Evolutionary conservation across 2,329 filamentous ascomycete species (phyloP).

Genomic region (Ophioceras dolichostomum): DNA sequence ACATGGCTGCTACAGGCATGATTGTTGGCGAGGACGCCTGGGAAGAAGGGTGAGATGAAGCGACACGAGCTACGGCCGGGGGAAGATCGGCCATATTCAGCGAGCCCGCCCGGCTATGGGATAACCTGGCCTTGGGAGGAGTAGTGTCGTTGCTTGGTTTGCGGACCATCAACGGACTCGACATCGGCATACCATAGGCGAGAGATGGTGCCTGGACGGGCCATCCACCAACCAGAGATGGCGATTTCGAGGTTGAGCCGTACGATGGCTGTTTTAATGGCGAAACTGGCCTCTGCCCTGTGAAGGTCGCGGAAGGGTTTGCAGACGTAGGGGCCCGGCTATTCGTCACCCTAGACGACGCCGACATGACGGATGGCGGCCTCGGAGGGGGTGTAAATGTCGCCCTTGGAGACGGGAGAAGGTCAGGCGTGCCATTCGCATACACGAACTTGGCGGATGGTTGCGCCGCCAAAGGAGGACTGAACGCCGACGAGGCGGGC

Average conservation of each 20-base stretch:
- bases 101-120: background rate
- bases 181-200: too few species aligned
- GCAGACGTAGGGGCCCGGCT: too few species aligned
- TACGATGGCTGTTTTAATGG: slow-evolving; percentile 28
- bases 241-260: background rate
- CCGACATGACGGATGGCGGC: slow-evolving; percentile 33
- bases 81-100: background rate
- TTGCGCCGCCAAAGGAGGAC: too few species aligned
- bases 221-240: too few species aligned
- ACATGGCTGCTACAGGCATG: background rate
- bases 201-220: too few species aligned
- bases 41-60: slow-evolving; percentile 15
- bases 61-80: background rate
- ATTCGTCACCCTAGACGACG: slow-evolving; percentile 25
- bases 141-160: background rate
- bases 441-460: slow-evolving; percentile 64
- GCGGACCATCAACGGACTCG: background rate
- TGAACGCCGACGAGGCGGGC: too few species aligned
- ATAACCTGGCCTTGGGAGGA: too few species aligned
- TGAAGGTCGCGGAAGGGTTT: too few species aligned
- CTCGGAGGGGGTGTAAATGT: slow-evolving; percentile 22
- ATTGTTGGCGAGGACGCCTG: slow-evolving; percentile 21
- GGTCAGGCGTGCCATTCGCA: slow-evolving; percentile 47
- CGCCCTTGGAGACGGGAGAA: slow-evolving; percentile 22
- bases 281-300: slow-evolving; percentile 36